Evolutionary conservation across 352 stramenopile species (phyloP).

Genomic region (Globisporangium spinosum): DNA sequence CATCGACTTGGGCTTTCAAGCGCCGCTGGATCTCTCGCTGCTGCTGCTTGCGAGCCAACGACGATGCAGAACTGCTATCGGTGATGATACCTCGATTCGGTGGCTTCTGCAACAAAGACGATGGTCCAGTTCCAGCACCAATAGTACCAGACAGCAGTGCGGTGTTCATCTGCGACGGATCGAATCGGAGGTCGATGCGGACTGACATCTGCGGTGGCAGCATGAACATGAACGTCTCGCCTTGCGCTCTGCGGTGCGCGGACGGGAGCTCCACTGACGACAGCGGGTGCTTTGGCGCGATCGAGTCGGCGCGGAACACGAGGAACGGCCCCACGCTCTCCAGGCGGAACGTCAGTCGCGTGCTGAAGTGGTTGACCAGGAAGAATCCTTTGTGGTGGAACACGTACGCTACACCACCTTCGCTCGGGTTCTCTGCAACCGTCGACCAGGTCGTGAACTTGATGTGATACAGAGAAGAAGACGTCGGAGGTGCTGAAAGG

Average conservation of each 20-base stretch:
- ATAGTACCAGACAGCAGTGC: neutral
- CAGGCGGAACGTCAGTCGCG: conserved; percentile 66
- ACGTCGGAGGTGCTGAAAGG: neutral
- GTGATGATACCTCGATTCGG: neutral
- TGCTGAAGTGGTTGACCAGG: conserved; percentile 55
- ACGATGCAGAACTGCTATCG: neutral
- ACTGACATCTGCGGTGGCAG: conserved; percentile 65
- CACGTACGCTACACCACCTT: conserved; percentile 21
- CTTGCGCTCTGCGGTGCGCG: conserved; percentile 48
- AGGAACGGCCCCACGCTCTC: conserved; percentile 60
- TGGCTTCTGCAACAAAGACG: neutral
- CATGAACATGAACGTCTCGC: conserved; percentile 68
- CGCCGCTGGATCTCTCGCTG: conserved; percentile 13
- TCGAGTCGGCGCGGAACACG: conserved; percentile 53
- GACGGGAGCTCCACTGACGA: conserved; percentile 49
- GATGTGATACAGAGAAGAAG: conserved; percentile 35
- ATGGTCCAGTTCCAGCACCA: neutral
- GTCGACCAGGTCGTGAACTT: conserved; percentile 80
- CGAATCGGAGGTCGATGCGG: conserved; percentile 60
- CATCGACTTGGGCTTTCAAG: conserved; percentile 30
- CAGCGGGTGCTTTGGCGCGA: conserved; percentile 60
- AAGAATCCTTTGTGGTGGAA: conserved; percentile 53
- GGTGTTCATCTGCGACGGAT: conserved; percentile 24
- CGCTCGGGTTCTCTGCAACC: conserved; percentile 20
- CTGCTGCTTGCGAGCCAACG: neutral